Evolutionary conservation across 257 asterid genomes (phyloP), one percentile per base, ranked within the genome.

Genomic region (Gentiana dahurica): DNA sequence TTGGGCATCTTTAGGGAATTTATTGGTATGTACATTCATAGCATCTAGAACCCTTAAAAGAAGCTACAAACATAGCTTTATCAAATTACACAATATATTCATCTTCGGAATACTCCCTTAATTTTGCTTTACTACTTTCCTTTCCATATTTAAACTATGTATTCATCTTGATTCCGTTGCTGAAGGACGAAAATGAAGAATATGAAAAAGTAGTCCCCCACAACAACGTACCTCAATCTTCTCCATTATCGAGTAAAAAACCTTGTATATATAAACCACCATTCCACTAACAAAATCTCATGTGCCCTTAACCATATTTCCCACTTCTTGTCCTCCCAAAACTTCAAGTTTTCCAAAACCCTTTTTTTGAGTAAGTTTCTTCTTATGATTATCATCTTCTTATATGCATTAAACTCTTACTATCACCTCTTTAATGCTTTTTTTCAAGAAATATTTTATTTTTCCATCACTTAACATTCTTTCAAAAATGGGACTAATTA

Each of bases 11-110:
- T 24, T 24, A 54, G 2, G 55, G 73, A 74, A 71, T 73, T 63
- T 65, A 78, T 79, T 77, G 82, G 84, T 66, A 67, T 62, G 79
- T 75, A 69, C 71, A 71, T 47, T 77, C 76, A 63, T 73, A 62
- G 73, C 59, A 64, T 74, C 80, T 60, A 70, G 74, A 71, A 78
- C 70, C 74, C 76, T 75, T 57, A 80, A 84, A 82, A 82, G 95
- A 77, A 80, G 82, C 67, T 52, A 66, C 37, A 38, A 38, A 48
- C 36, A 44, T 37, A 66, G 73, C 84, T 85, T 85, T 79, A 79
- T 88, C 82, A 85, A 83, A 83, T 77, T 75, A 63, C 79, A 72
- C 77, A 78, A 73, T 46, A 67, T 54, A 67, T 63, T 41, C 67
- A 45, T 78, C 81, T 75, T 73, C 69, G 74, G 65, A 62, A 62